Base-by-base conservation (phyloP, 148 eudicot genomes). In the Chenopodium berlandieri region DNA sequence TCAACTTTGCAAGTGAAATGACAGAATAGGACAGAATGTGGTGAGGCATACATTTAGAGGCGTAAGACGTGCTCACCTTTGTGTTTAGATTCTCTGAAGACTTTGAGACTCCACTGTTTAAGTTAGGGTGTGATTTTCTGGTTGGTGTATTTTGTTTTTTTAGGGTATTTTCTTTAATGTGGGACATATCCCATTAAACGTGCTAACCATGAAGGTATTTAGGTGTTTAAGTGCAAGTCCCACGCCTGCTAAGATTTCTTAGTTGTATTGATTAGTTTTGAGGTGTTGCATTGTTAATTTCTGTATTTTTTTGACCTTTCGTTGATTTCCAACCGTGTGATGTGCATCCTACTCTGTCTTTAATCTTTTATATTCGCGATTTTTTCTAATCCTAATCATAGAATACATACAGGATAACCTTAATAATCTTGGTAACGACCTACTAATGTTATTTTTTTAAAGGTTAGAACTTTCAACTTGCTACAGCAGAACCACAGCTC, bases 181-280 rank as follows among this genome's bases (percentile, higher is more conserved):
- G 81, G 86, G 81, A 40, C 81, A 77, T 48, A 63, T 34, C 78
- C 75, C 16, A 10, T 47, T 81, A 78, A 73, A 71, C 86, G 86
- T 85, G 87, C 79, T 78, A 9, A 48, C 82, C 79, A 81, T 74
- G 56, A 78, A 77, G 75, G 62, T 52, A 3, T 25, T 16, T 68
- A 34, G 72, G 67, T 73, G 78, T 62, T 62, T 40, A 64, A 63
- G 75, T 13, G 78, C 71, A 64, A 63, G 79, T 8, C 34, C 58
- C 73, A 82, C 37, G 40, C 58, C 16, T 71, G 12, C 72, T 78
- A 65, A 78, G 65, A 48, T 47, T 47, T 79, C 60, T 65, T 23
- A 10, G 73, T 32, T 63, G 75, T 48, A 73, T 78, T 78, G 48
- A 50, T 78, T 83, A 37, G 71, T 78, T 71, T 79, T 56, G 63